Conservation (phyloP, 179 eudicot species). For the Actinidia arguta region DNA sequence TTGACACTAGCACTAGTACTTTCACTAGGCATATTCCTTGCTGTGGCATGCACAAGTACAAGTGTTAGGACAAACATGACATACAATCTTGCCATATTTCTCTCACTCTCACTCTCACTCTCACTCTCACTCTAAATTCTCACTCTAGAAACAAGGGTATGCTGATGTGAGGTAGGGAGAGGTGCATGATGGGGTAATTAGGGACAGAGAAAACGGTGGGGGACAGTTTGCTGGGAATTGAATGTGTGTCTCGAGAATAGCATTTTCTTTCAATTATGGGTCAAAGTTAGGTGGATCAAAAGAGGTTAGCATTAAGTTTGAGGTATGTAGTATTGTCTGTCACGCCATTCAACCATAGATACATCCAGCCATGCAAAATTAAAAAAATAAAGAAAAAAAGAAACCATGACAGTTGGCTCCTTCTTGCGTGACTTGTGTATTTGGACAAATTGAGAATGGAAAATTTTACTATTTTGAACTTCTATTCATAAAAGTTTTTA, state of each 20-base stretch:
- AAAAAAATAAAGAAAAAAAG: too few species aligned
- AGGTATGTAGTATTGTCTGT: slow-evolving; percentile 16
- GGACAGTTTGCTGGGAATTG: slow-evolving; percentile 14
- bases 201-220: slow-evolving; percentile 12
- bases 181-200: slow-evolving; percentile 19
- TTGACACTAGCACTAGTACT: neutral
- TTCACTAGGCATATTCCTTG: slow-evolving; percentile 18
- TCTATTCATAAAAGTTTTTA: too few species aligned
- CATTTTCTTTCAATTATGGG: neutral
- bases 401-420: neutral
- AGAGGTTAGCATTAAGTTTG: neutral
- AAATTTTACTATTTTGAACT: too few species aligned
- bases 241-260: slow-evolving; percentile 23
- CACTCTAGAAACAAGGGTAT: neutral
- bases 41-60: slow-evolving; percentile 18
- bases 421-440: slow-evolving; percentile 14
- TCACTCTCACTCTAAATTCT: neutral
- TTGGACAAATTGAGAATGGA: too few species aligned
- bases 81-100: slow-evolving; percentile 17
- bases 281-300: slow-evolving; percentile 23
- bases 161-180: neutral
- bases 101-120: slow-evolving; percentile 11
- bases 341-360: slow-evolving; percentile 26
- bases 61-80: slow-evolving; percentile 8
- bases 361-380: slow-evolving; percentile 15